Evolutionary conservation across 345 rosid species (phyloP).

Genomic region (Populus euphratica): DNA sequence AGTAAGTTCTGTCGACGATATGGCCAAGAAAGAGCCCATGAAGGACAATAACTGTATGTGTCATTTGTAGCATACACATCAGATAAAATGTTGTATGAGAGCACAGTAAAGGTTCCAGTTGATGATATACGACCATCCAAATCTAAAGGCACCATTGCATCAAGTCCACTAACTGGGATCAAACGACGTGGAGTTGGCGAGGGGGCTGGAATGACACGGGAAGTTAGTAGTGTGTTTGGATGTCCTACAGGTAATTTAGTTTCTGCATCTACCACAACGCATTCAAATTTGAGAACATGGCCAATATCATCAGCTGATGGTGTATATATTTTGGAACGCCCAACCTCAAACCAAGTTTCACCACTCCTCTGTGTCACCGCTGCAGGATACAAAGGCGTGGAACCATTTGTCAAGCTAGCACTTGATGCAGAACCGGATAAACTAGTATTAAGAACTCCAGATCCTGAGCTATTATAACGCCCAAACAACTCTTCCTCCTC

Average conservation of each 20-base stretch:
- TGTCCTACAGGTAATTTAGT: slow-evolving; percentile 65
- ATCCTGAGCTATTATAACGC: slow-evolving; percentile 73
- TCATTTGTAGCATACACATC: slow-evolving; percentile 75
- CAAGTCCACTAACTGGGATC: slow-evolving; percentile 69
- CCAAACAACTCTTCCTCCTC: slow-evolving; percentile 89
- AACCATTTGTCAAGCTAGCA: slow-evolving; percentile 67
- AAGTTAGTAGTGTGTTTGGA: slow-evolving; percentile 60
- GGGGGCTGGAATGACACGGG: slow-evolving; percentile 98
- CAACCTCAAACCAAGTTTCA: slow-evolving; percentile 95
- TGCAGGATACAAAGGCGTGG: slow-evolving; percentile 65
- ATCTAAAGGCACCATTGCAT: slow-evolving; percentile 60
- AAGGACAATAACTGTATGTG: slow-evolving; percentile 82
- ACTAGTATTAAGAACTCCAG: slow-evolving; percentile 52
- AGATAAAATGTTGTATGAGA: slow-evolving; percentile 90
- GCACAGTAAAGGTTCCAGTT: slow-evolving; percentile 78
- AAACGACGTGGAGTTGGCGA: slow-evolving; percentile 83
- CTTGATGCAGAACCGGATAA: slow-evolving; percentile 67
- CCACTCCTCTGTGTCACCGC: slow-evolving; percentile 69
- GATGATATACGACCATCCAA: slow-evolving; percentile 62
- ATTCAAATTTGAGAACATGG: slow-evolving; percentile 89
- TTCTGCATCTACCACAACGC: slow-evolving; percentile 80
- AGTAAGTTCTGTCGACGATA: slow-evolving; percentile 90
- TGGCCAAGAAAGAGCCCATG: slow-evolving; percentile 98
- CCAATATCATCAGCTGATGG: slow-evolving; percentile 94
- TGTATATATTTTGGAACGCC: slow-evolving; percentile 79